Base-by-base conservation (phyloP, 805 yeast genomes). In the Sungouiozyma intestinalis region DNA sequence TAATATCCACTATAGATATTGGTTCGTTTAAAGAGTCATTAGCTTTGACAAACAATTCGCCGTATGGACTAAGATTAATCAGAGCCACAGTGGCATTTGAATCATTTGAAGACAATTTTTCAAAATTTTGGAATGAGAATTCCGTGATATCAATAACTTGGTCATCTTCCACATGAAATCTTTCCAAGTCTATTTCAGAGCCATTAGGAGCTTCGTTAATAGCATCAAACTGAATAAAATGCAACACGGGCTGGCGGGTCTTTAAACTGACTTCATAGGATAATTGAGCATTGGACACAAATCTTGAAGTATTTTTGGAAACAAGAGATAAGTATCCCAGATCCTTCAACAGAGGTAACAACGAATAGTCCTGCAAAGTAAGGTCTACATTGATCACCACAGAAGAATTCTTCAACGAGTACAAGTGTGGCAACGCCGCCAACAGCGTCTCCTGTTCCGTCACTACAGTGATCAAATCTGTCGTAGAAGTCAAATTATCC, bases 261-360 rank as follows among this genome's bases (percentile, higher is more conserved):
- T 64, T 64, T 31, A 67, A 59, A 6, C 88, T 74, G 33, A 79
- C 60, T 36, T 76, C 63, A 51, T 77, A 74, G 2, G 94, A 76
- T 19, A 78, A 72, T 36, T 74, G 62, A 4, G 84, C 69, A 47
- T 74, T 68, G 40, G 71, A 71, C 36, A 67, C 62, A 8, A 81
- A 68, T 47, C 81, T 85, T 27, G 65, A 57, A 4, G 72, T 58
- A 33, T 68, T 64, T 52, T 75, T 78, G n/a, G 95, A 84, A 42
- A 87, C 72, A 48, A 88, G 60, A 18, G 81, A 68, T 5, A 77
- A 72, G 50, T 70, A 73, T 14, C 77, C 77, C 34, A 81, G 66
- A 58, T 85, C 90, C 56, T 88, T 78, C 50, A 83, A 67, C 6
- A 85, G 73, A n/a, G 90, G 68, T 20, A 85, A 73, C 14, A 74